A percentile compares a stretch with the other conserved stretches of the same genome.
phyloP scores from a whole-genome alignment of 441 rosid species.

The Biscutella laevigata region DNA sequence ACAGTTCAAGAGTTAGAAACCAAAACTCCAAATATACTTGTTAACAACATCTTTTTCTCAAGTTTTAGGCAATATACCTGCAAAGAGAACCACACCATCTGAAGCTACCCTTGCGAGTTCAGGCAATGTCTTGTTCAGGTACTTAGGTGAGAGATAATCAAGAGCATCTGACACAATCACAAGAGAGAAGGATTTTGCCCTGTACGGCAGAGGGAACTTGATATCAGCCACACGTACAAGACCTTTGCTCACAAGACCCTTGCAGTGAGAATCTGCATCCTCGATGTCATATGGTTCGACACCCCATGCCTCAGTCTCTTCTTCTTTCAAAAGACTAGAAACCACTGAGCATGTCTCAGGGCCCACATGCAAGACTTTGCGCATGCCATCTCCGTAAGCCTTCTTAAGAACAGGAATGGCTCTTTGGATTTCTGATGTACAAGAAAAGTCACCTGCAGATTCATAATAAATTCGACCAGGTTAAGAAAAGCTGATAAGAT shows the following conservation, averaged over 20 bases:
- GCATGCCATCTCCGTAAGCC: slow-evolving; percentile 63
- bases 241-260: slow-evolving; percentile 52
- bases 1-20: slow-evolving; percentile 5
- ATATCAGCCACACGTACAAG: slow-evolving; percentile 66
- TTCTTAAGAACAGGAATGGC: slow-evolving; percentile 48
- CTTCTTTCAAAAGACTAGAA: slow-evolving; percentile 48
- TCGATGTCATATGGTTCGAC: slow-evolving; percentile 66
- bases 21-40: not conserved
- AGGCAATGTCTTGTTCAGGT: slow-evolving; percentile 56
- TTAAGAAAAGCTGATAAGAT: not conserved
- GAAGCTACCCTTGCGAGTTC: slow-evolving; percentile 62
- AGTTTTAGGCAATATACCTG: slow-evolving; percentile 29
- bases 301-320: slow-evolving; percentile 68
- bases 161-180: slow-evolving; percentile 62
- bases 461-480: not conserved
- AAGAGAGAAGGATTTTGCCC: slow-evolving; percentile 57
- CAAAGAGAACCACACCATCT: slow-evolving; percentile 53
- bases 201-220: slow-evolving; percentile 59
- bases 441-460: slow-evolving; percentile 45
- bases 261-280: slow-evolving; percentile 58
- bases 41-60: not conserved
- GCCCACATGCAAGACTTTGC: slow-evolving; percentile 57
- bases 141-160: slow-evolving; percentile 61
- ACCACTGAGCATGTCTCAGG: slow-evolving; percentile 65
- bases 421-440: slow-evolving; percentile 51